These are phyloP conservation scores for Vitis cinerea DNA, from an alignment of 164 flowering plant genomes.

Conservation along the genomic window DNA sequence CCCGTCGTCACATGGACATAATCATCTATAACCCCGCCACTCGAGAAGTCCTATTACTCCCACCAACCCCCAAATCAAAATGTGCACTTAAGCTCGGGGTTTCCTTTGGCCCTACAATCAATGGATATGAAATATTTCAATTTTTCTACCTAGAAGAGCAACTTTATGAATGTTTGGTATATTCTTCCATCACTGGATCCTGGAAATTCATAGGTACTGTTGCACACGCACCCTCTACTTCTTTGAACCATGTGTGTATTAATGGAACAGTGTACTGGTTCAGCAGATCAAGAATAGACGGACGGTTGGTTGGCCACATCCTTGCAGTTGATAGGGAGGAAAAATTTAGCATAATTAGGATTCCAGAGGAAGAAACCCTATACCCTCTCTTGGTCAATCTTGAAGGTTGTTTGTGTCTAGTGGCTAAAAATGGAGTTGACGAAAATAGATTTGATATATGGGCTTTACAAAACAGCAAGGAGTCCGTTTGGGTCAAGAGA, in stretches of 20 bases:
- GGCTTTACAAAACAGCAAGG: no score
- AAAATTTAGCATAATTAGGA: no score
- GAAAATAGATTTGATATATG: no score
- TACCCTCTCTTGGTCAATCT: no score
- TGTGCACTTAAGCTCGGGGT: conserved; percentile 11
- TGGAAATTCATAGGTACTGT: conserved; percentile 5
- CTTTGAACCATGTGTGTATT: conserved; percentile 1
- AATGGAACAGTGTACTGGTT: conserved; percentile 11
- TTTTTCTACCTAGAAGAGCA: conserved; percentile 5
- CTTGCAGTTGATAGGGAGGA: no score
- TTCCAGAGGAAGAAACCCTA: no score
- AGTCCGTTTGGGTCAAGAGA: no score
- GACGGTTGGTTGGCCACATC: background rate
- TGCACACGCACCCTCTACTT: background rate
- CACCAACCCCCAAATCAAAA: background rate
- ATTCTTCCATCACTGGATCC: conserved; percentile 9
- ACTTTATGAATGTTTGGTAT: background rate
- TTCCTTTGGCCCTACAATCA: conserved; percentile 10
- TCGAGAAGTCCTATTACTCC: conserved; percentile 12
- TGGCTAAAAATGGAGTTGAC: no score
- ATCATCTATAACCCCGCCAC: conserved; percentile 18
- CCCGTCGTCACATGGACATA: conserved; percentile 1
- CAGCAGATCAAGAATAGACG: background rate
- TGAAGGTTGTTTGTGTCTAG: no score
- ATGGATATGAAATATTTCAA: conserved; percentile 20